These are phyloP conservation scores for Misopates orontium DNA, from an alignment of 257 asterid genomes.

Conservation along the genomic window DNA sequence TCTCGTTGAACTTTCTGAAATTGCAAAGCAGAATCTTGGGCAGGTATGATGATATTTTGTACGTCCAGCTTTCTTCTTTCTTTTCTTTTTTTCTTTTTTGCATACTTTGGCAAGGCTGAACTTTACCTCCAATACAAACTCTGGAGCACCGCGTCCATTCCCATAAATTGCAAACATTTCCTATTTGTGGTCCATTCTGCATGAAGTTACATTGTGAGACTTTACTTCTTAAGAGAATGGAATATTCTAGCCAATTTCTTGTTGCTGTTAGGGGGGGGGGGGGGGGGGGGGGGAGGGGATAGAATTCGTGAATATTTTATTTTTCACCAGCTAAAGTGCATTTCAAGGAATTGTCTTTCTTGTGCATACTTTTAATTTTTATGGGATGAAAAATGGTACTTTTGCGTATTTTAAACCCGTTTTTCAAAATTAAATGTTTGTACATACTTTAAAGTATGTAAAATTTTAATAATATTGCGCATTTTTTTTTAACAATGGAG, in stretches of 20 bases:
- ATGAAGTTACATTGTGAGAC: neutral
- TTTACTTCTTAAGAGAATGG: constrained; percentile 6
- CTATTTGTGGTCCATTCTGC: neutral
- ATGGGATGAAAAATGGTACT: too few relatives aligned
- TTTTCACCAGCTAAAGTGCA: too few relatives aligned
- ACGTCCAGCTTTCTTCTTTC: constrained; percentile 9
- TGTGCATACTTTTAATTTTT: too few relatives aligned
- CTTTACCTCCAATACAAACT: constrained; percentile 21
- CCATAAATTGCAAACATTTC: neutral
- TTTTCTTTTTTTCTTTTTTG: neutral
- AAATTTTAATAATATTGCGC: too few relatives aligned
- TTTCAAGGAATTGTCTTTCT: too few relatives aligned
- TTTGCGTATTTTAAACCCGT: too few relatives aligned
- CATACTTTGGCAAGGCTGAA: constrained; percentile 6
- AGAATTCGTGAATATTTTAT: neutral
- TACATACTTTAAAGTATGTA: too few relatives aligned
- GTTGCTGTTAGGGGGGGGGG: neutral
- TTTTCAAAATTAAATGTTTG: too few relatives aligned
- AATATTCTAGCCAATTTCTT: neutral
- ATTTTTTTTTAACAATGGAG: too few relatives aligned
- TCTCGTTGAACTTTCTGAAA: constrained; percentile 76
- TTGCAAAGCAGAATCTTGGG: constrained; percentile 68
- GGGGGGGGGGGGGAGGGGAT: neutral
- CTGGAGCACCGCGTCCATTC: constrained; percentile 11
- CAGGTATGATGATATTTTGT: constrained; percentile 53